Base-by-base conservation (phyloP, 495 filamentous ascomycete genomes). In the Elaphomyces granulatus region DNA sequence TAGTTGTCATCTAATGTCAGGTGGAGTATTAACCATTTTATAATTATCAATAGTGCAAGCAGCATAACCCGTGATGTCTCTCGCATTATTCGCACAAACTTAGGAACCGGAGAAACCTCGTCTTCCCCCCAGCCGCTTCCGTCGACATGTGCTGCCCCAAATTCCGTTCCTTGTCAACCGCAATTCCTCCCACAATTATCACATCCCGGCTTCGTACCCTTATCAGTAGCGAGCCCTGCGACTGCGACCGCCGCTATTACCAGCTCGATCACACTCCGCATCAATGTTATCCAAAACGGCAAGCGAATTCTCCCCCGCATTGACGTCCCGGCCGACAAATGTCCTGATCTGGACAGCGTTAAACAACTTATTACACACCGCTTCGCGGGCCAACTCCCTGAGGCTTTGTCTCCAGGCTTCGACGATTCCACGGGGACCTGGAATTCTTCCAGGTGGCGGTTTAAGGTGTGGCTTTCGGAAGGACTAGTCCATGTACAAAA, bases 51-150 rank as follows among this genome's bases (percentile, higher is more conserved):
- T 44, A 67, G 63, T 48, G 63, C 61, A 16, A 60, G 55, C 38
- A 59, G 61, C 35, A 61, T 67, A 21, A 60, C 59, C 17, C 63
- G 60, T 18, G 63, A 67, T 32, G 49, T 67, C 31, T 59, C 60
- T 14, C 59, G 63, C 8, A 54, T 67, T 17, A 63, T 67, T n/a
- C n/a, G n/a, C n/a, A n/a, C n/a, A n/a, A n/a, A n/a, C n/a, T n/a
- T n/a, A n/a, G n/a, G n/a, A n/a, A n/a, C n/a, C n/a, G n/a, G n/a
- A n/a, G n/a, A n/a, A n/a, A n/a, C n/a, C n/a, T n/a, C n/a, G n/a
- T n/a, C n/a, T n/a, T n/a, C n/a, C n/a, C n/a, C n/a, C n/a, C n/a
- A n/a, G n/a, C n/a, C n/a, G n/a, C n/a, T n/a, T n/a, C n/a, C n/a
- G n/a, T n/a, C n/a, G n/a, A n/a, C n/a, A n/a, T n/a, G 18, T 7